Conservation (phyloP, 331 rosid species). For the Arachis monticola region DNA sequence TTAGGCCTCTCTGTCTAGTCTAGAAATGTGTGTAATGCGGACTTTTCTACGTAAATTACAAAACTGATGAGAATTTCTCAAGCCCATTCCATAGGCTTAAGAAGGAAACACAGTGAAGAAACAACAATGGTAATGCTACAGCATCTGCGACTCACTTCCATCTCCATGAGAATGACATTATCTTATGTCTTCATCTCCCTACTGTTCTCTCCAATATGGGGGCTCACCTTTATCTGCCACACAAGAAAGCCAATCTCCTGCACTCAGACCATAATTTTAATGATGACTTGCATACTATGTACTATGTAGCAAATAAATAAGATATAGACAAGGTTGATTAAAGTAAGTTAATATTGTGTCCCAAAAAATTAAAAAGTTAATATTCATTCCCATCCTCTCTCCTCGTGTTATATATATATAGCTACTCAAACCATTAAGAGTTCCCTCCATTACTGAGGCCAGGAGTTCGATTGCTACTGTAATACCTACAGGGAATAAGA, state of each 20-base stretch:
- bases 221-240: background rate
- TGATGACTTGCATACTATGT: background rate
- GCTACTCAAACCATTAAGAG: background rate
- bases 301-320: background rate
- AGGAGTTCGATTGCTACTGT: background rate
- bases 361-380: no score
- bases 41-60: slow-evolving; percentile 9
- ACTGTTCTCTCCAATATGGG: background rate
- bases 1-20: background rate
- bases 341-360: background rate
- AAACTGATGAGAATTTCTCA: background rate
- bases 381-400: background rate
- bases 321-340: background rate
- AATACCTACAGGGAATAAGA: background rate
- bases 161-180: background rate
- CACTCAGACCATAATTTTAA: slow-evolving; percentile 1
- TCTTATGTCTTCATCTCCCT: slow-evolving; percentile 20
- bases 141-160: slow-evolving; percentile 19
- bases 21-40: background rate
- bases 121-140: slow-evolving; percentile 7
- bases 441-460: background rate
- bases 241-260: slow-evolving; percentile 14
- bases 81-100: slow-evolving; percentile 27
- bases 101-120: slow-evolving; percentile 5
- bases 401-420: no score